Evolutionary conservation across 306 rosid genomes (phyloP).

Genomic region (Trichosanthes cucumerina): DNA sequence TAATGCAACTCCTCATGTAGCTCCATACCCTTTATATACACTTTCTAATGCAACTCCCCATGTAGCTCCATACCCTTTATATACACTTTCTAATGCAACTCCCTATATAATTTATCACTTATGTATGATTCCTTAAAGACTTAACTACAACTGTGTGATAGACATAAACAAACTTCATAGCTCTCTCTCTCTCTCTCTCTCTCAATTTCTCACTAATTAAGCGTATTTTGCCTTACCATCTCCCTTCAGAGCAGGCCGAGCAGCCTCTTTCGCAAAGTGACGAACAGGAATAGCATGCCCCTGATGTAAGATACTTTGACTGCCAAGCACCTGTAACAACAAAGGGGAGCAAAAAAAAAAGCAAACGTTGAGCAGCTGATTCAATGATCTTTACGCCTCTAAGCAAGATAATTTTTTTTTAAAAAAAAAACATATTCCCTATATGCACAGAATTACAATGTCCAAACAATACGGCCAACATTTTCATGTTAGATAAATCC

Average conservation of each 20-base stretch:
- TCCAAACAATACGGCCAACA: not conserved
- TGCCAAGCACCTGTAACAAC: slow-evolving; percentile 42
- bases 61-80: not conserved
- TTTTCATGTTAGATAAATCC: not conserved
- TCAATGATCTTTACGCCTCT: not conserved
- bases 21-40: not conserved
- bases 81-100: not conserved
- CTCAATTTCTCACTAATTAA: not conserved
- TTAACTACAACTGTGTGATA: not conserved
- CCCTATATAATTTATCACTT: not conserved
- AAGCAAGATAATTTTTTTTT: not conserved
- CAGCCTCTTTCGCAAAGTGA: slow-evolving; percentile 59
- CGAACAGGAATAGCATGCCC: slow-evolving; percentile 65
- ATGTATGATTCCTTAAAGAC: not conserved
- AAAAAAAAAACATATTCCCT: not conserved
- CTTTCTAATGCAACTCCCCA: too few species aligned
- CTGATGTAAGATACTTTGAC: slow-evolving; percentile 48
- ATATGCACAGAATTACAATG: not conserved
- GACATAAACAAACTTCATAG: not conserved
- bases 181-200: not conserved
- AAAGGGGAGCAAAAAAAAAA: slow-evolving; percentile 14
- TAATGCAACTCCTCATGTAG: too few species aligned
- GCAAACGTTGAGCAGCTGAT: not conserved
- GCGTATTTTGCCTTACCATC: slow-evolving; percentile 45
- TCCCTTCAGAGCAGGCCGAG: slow-evolving; percentile 65